Base-by-base conservation (phyloP, 108 stramenopile genomes). In the Fistulifera solaris region DNA sequence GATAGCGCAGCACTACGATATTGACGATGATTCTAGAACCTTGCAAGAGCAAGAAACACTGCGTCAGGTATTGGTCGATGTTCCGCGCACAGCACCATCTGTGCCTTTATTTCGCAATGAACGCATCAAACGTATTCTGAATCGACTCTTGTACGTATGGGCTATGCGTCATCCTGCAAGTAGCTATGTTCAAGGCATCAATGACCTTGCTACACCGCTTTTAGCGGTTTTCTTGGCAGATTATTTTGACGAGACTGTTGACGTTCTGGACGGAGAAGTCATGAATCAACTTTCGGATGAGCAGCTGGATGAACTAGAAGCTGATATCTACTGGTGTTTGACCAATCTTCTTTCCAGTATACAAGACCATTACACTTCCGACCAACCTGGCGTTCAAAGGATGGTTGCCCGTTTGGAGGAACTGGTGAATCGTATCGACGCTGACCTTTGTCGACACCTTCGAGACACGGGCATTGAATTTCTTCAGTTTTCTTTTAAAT, bases 271-370 rank as follows among this genome's bases (percentile, higher is more conserved):
- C 53, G 87, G 89, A 11, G 59, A 62, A 31, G 67, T 78, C 24
- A 83, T 87, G 85, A 68, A 66, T 22, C 54, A 76, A 11, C 50
- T 92, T 1, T 65, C 81, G 8, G 81, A 83, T 31, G 74, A 66
- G 44, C 63, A 60, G 52, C 18, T 75, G 59, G 67, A 70, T 71
- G 67, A 66, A 71, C 23, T 96, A 11, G 98, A 98, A 76, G 94
- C 97, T n/a, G 98, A 99, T 65, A 71, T 78, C 7, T 99, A 97
- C 65, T 95, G 96, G 94, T 98, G 96, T 71, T 63, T 98, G 31
- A 96, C 94, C 22, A 95, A 92, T 57, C 72, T 98, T 10, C 67
- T 99, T 40, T 90, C 94, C 48, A 85, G 92, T 24, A 95, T 99
- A 48, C 94, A 96, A 68, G 99, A 99, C 71, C 96, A 98, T 74